phyloP scores from a whole-genome alignment of 306 rosid genomes.

The Calophaca sinica region DNA sequence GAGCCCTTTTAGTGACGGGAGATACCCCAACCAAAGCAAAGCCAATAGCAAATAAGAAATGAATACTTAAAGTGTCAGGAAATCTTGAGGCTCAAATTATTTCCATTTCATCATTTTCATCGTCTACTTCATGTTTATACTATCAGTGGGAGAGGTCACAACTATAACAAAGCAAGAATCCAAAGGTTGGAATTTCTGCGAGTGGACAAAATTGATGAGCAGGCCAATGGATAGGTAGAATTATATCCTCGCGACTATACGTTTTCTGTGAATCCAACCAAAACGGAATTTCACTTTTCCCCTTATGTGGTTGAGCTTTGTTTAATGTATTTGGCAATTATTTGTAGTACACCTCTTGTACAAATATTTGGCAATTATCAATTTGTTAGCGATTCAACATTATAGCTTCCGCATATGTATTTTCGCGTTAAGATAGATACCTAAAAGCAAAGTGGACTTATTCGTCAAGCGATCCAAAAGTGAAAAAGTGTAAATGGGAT shows the following conservation, averaged over 20 bases:
- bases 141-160: slow-evolving; percentile 31
- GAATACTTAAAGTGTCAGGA: neutral
- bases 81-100: slow-evolving; percentile 26
- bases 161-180: slow-evolving; percentile 35
- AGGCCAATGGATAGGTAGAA: slow-evolving; percentile 35
- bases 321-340: slow-evolving; percentile 3
- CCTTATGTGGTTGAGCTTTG: slow-evolving; percentile 20
- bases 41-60: slow-evolving; percentile 10
- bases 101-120: neutral
- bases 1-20: neutral
- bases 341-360: no score
- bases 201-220: slow-evolving; percentile 34
- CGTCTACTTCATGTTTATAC: neutral
- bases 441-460: slow-evolving; percentile 36
- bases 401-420: neutral
- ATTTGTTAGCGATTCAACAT: no score
- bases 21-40: neutral
- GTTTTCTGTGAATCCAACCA: slow-evolving; percentile 36
- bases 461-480: neutral
- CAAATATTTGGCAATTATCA: no score
- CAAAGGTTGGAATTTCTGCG: slow-evolving; percentile 6
- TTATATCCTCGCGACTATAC: slow-evolving; percentile 35
- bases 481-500: slow-evolving; percentile 15
- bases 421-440: neutral
- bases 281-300: slow-evolving; percentile 27